A percentile compares a stretch with the other conserved stretches of the same genome.
Evolutionary conservation across 2,329 filamentous ascomycete genomes (phyloP).

Genomic region (Amauroascus verrucosus): DNA sequence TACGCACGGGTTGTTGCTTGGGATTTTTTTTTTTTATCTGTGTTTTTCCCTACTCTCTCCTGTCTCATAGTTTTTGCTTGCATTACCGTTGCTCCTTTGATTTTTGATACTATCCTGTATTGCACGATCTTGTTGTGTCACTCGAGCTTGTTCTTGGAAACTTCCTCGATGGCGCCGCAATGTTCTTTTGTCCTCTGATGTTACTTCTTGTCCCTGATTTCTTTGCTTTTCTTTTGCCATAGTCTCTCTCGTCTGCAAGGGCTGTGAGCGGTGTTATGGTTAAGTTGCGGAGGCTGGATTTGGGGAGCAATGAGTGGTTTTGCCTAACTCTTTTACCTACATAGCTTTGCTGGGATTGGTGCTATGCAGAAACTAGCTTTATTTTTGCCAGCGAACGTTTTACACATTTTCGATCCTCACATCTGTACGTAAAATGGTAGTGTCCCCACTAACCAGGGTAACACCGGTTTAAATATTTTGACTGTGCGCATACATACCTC

Average conservation of each 20-base stretch:
- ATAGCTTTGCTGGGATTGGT: slow-evolving; percentile 9
- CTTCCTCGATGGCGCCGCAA: slow-evolving; percentile 23
- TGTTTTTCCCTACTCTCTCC: too few species aligned
- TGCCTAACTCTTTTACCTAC: slow-evolving; percentile 17
- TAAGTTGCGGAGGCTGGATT: slow-evolving; percentile 13
- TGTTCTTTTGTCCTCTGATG: slow-evolving; percentile 5
- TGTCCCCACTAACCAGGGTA: too few species aligned
- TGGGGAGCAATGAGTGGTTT: slow-evolving; percentile 15
- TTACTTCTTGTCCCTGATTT: slow-evolving; percentile 10
- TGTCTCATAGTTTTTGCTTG: slow-evolving; percentile 16
- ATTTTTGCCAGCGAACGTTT: slow-evolving; percentile 7
- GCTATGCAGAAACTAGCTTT: slow-evolving; percentile 5
- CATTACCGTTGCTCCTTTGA: slow-evolving; percentile 23
- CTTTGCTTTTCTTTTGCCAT: slow-evolving; percentile 13
- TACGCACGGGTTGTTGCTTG: slow-evolving; percentile 18
- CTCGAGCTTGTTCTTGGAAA: slow-evolving; percentile 23
- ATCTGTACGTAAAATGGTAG: too few species aligned
- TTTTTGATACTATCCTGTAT: slow-evolving; percentile 13
- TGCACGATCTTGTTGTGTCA: slow-evolving; percentile 16
- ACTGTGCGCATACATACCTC: neutral
- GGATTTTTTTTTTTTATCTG: slow-evolving; percentile 18
- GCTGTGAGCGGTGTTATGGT: slow-evolving; percentile 15
- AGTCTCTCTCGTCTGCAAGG: slow-evolving; percentile 14
- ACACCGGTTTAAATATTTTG: too few species aligned
- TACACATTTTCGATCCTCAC: neutral